Conservation (phyloP, 2,329 filamentous ascomycete genomes). For the Colletotrichum caudatum region DNA sequence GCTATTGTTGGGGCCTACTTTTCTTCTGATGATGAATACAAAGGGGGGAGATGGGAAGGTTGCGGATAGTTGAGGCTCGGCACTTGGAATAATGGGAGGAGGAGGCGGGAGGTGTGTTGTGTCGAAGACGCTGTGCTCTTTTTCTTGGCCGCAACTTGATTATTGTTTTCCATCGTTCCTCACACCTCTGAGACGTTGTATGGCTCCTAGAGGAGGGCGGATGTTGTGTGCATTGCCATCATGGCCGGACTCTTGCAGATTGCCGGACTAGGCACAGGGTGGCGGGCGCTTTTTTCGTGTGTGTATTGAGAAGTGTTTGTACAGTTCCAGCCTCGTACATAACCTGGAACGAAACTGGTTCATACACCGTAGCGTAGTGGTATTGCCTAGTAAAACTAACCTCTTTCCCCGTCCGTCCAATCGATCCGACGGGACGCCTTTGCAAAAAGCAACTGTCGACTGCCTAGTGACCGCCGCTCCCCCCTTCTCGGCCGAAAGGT, state of each 20-base stretch:
- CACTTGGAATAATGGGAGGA: slow-evolving; percentile 36
- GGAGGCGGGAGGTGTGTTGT: slow-evolving; percentile 16
- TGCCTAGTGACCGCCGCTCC: not conserved
- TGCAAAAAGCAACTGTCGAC: slow-evolving; percentile 1
- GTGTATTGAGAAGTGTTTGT: not conserved
- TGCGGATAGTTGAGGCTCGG: slow-evolving; percentile 27
- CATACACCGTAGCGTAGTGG: not conserved
- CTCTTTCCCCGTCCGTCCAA: not conserved
- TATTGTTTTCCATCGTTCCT: not conserved
- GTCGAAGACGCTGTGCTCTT: slow-evolving; percentile 7
- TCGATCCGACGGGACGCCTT: not conserved
- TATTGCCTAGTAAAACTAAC: not conserved
- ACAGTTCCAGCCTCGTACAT: slow-evolving; percentile 18
- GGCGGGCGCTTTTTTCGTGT: not conserved
- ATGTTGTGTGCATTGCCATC: not conserved
- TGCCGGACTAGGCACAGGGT: not conserved
- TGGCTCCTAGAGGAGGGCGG: not conserved
- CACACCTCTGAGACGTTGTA: not conserved
- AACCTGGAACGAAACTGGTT: not conserved
- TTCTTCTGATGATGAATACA: slow-evolving; percentile 25
- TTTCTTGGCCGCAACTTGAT: slow-evolving; percentile 1
- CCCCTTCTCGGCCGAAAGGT: slow-evolving; percentile 7
- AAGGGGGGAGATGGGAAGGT: not conserved
- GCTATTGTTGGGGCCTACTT: slow-evolving; percentile 23
- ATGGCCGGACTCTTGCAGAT: not conserved